phyloP scores from a whole-genome alignment of 2,329 filamentous ascomycete genomes.

The Corynespora cassiicola region DNA sequence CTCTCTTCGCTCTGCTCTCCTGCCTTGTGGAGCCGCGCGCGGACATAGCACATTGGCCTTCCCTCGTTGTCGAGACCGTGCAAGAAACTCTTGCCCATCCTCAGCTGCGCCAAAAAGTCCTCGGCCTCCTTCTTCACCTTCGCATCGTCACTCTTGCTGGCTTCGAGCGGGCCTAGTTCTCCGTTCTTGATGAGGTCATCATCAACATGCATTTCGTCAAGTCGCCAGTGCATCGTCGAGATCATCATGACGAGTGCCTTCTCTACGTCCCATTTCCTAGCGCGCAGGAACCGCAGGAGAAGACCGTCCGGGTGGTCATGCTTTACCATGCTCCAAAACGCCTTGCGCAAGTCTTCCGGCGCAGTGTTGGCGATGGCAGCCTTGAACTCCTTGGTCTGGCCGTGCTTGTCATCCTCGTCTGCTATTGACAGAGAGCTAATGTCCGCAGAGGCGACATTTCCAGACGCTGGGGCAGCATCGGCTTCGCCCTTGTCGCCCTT shows the following conservation, averaged over 20 bases:
- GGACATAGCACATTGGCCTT: constrained; percentile 84
- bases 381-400: constrained; percentile 84
- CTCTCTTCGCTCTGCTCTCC: constrained; percentile 83
- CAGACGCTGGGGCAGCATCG: constrained; percentile 26
- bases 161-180: constrained; percentile 63
- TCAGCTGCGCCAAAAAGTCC: constrained; percentile 83
- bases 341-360: constrained; percentile 78
- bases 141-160: constrained; percentile 65
- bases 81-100: constrained; percentile 91
- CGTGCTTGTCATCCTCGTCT: constrained; percentile 83
- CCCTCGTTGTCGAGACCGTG: constrained; percentile 86
- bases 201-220: constrained; percentile 84
- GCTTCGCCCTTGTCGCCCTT: constrained; percentile 54
- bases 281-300: constrained; percentile 59
- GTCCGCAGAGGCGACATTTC: constrained; percentile 29
- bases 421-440: constrained; percentile 39
- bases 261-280: constrained; percentile 81
- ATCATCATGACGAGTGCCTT: constrained; percentile 94
- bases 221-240: constrained; percentile 91
- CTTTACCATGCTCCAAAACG: constrained; percentile 95
- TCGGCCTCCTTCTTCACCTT: constrained; percentile 71
- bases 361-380: constrained; percentile 78
- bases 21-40: constrained; percentile 80
- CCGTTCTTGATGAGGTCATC: constrained; percentile 71
- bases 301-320: constrained; percentile 90